Base-by-base conservation (phyloP, 257 asterid genomes). In the Solanum infundibuliforme region DNA sequence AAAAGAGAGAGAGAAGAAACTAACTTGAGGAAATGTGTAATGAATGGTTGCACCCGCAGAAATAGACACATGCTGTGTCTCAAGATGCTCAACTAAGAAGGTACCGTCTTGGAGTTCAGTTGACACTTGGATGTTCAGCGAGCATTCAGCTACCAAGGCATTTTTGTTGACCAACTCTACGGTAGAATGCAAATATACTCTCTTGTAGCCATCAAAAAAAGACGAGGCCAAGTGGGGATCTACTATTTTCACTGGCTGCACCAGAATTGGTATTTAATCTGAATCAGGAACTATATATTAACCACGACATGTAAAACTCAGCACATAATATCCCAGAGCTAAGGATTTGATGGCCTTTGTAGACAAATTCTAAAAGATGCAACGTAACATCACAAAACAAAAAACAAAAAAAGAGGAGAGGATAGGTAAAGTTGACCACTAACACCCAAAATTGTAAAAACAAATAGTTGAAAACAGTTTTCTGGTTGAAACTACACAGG, bases 221-320 rank as follows among this genome's bases (percentile, higher is more conserved):
- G 99, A 86, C 25, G 99, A 92, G 82, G 94, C 98, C 93, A 97
- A 92, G 94, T 97, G 99, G 83, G 99, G 99, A 91, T 97, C 99
- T 84, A 94, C 93, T 71, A 97, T 92, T 92, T 93, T 97, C 93
- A 97, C 99, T 86, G 99, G 98, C 99, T 97, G 99, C 94, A 92
- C n/a, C 87, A 89, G 69, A 87, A 87, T 84, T 29, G 75, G 25
- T 35, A 69, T 39, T 85, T 39, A 83, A 87, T 88, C 87, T 65
- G 86, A 90, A 87, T 90, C 86, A 88, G 83, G 39, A 91, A 93
- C 36, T 82, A 82, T 48, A 18, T 29, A 82, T 34, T 66, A 83
- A 82, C 69, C 73, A 83, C 73, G 29, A 46, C 39, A 25, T 62
- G 10, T 36, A 11, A 60, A 43, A 43, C 39, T 79, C 25, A 79